These are phyloP conservation scores for Candida ortonii DNA, from an alignment of 805 yeast species.

Conservation along the genomic window DNA sequence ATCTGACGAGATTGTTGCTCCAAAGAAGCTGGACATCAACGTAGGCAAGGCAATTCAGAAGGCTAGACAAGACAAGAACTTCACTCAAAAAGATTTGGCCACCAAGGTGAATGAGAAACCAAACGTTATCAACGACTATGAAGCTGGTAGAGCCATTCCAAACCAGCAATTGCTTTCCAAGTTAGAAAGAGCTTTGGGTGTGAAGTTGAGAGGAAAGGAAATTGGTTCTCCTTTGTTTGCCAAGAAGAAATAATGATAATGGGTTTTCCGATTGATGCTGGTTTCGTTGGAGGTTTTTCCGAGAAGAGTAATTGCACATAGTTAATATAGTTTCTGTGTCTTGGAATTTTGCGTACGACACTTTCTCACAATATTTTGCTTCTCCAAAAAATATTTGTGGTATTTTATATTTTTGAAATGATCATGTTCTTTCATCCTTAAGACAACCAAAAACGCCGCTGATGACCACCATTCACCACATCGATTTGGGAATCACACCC, in stretches of 20 bases:
- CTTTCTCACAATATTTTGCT: too few species aligned
- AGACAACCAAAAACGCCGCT: too few species aligned
- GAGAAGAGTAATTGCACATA: too few species aligned
- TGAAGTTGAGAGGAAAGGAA: conserved; percentile 93
- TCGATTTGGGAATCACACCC: conserved; percentile 40
- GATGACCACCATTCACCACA: conserved; percentile 35
- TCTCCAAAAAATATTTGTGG: too few species aligned
- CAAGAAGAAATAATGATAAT: conserved; percentile 48
- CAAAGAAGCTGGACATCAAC: conserved; percentile 75
- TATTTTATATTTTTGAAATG: neutral
- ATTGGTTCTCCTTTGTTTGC: conserved; percentile 83
- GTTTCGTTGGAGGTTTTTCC: too few species aligned
- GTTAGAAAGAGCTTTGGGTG: conserved; percentile 90
- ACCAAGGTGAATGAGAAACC: conserved; percentile 95
- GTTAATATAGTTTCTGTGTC: too few species aligned
- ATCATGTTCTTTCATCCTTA: conserved; percentile 1
- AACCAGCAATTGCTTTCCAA: conserved; percentile 92
- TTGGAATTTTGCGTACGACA: too few species aligned
- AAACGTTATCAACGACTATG: conserved; percentile 91
- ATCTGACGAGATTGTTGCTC: conserved; percentile 88
- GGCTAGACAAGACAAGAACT: conserved; percentile 82
- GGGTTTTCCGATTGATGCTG: too few species aligned
- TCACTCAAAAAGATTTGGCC: conserved; percentile 96
- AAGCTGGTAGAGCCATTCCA: conserved; percentile 94
- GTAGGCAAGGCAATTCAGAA: conserved; percentile 87